Conservation (phyloP, 2,329 filamentous ascomycete species). For the Exophiala sp. region DNA sequence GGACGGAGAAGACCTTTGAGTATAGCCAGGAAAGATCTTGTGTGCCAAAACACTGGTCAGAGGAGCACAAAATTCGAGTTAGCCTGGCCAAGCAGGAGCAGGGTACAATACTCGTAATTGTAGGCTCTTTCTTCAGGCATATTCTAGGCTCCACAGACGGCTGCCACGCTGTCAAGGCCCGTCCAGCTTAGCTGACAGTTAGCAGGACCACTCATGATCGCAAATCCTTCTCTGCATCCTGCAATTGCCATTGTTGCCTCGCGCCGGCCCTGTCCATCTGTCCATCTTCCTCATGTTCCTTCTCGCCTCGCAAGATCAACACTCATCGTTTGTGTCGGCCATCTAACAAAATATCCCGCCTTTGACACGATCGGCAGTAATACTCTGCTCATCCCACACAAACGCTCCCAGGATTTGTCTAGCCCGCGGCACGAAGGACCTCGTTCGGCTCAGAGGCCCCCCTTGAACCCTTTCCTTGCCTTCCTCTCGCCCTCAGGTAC, state of each 20-base stretch:
- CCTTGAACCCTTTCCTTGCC: background rate
- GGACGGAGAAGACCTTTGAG: too few relatives aligned
- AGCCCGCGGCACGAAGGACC: background rate
- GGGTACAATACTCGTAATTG: background rate
- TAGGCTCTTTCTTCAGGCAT: background rate
- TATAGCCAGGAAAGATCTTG: too few relatives aligned
- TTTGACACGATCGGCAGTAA: constrained; percentile 2
- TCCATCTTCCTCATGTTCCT: background rate
- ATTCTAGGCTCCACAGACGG: background rate
- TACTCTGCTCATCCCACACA: constrained; percentile 7
- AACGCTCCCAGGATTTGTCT: background rate
- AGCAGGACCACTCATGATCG: background rate
- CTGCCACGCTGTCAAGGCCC: background rate
- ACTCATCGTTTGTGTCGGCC: background rate
- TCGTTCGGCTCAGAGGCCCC: background rate
- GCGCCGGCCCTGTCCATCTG: background rate
- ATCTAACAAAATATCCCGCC: background rate
- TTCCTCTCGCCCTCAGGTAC: background rate
- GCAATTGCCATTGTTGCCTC: background rate
- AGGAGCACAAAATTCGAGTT: too few relatives aligned
- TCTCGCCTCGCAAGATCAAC: background rate
- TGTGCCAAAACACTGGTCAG: too few relatives aligned
- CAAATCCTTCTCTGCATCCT: background rate
- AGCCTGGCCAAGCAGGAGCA: too few relatives aligned
- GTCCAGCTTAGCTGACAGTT: background rate